Conservation (phyloP, 2,329 filamentous ascomycete species). For the Neophaeococcomyces aloes region DNA sequence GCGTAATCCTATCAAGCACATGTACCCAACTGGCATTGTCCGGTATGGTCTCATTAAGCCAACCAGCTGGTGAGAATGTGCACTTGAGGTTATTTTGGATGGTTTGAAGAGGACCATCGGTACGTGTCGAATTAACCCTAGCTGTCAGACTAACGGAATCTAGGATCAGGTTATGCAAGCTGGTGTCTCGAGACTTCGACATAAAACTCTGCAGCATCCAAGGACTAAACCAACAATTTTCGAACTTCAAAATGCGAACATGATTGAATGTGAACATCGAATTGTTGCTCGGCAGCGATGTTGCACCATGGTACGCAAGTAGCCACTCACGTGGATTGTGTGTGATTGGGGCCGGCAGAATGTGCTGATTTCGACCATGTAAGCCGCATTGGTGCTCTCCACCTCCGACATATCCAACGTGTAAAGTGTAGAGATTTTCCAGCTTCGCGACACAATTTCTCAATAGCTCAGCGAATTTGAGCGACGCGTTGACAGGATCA, state of each 20-base stretch:
- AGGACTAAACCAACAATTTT: slow-evolving; percentile 60
- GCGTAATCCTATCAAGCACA: slow-evolving; percentile 41
- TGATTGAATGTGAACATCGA: slow-evolving; percentile 45
- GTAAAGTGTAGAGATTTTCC: slow-evolving; percentile 46
- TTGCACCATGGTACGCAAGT: not conserved
- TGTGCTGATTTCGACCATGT: slow-evolving; percentile 50
- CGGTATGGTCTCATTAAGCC: slow-evolving; percentile 29
- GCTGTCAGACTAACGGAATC: slow-evolving; percentile 56
- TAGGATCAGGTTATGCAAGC: slow-evolving; percentile 46
- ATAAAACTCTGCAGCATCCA: slow-evolving; percentile 45
- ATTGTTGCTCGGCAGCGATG: not conserved
- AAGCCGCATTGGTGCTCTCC: slow-evolving; percentile 56
- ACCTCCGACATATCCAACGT: slow-evolving; percentile 57
- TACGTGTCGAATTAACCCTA: slow-evolving; percentile 19
- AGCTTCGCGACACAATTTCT: slow-evolving; percentile 39
- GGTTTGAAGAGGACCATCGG: slow-evolving; percentile 10
- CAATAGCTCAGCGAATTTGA: slow-evolving; percentile 45
- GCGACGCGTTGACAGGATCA: slow-evolving; percentile 43
- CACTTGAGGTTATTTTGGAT: slow-evolving; percentile 10
- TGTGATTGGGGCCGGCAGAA: slow-evolving; percentile 48
- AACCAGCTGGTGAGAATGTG: slow-evolving; percentile 17
- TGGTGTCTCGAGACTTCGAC: slow-evolving; percentile 36
- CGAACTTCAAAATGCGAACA: slow-evolving; percentile 50
- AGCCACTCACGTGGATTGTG: slow-evolving; percentile 14
- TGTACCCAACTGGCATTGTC: slow-evolving; percentile 40